Evolutionary conservation across 805 yeast species (phyloP).

Genomic region (Debaryomyces tyrocola): DNA sequence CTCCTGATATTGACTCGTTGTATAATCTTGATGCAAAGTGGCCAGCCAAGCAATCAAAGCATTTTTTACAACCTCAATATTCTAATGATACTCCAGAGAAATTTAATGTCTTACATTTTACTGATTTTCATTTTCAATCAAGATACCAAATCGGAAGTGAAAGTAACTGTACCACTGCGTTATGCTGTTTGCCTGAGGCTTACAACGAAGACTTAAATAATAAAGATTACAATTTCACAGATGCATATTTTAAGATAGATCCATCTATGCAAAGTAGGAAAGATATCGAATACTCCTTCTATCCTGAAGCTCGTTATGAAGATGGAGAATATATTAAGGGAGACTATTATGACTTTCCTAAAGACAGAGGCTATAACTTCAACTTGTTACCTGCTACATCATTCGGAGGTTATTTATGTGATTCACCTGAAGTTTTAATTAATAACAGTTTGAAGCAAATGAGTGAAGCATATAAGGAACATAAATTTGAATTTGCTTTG

Average conservation of each 20-base stretch:
- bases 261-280: conserved; percentile 1
- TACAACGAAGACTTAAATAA: conserved; percentile 29
- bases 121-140: conserved; percentile 65
- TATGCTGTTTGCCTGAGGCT: conserved; percentile 63
- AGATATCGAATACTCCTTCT: conserved; percentile 17
- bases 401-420: conserved; percentile 65
- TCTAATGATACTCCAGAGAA: conserved; percentile 23
- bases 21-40: conserved; percentile 29
- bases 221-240: conserved; percentile 30
- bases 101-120: conserved; percentile 63
- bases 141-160: conserved; percentile 56
- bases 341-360: conserved; percentile 32
- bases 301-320: conserved; percentile 30
- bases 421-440: conserved; percentile 61
- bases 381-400: conserved; percentile 50
- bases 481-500: conserved; percentile 55
- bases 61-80: conserved; percentile 30
- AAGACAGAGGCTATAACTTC: conserved; percentile 16
- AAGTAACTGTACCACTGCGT: conserved; percentile 52
- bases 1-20: conserved; percentile 47
- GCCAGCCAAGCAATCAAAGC: conserved; percentile 33
- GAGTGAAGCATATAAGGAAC: conserved; percentile 12
- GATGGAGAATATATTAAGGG: conserved; percentile 28
- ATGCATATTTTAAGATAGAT: conserved; percentile 17
- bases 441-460: conserved; percentile 51